Evolutionary conservation across 2,329 filamentous ascomycete species (phyloP).

Genomic region (Thermoascus crustaceus): DNA sequence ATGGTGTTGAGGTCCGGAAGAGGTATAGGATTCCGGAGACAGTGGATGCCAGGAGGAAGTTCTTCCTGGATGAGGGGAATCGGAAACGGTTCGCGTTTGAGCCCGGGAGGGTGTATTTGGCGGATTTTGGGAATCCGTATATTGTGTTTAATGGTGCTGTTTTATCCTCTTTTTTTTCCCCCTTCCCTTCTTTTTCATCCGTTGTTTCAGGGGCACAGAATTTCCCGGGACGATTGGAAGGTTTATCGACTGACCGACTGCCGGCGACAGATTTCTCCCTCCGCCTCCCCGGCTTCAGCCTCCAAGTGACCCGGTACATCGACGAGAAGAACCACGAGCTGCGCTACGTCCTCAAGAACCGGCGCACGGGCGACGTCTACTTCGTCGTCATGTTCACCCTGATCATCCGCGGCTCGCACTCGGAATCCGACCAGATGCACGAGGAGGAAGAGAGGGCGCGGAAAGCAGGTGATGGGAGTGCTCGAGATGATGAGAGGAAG

Average conservation of each 20-base stretch:
- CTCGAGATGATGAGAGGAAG: slow-evolving; percentile 1
- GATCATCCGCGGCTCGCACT: slow-evolving; percentile 37
- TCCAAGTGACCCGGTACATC: slow-evolving; percentile 32
- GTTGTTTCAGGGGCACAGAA: too few species aligned
- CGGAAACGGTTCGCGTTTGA: slow-evolving; percentile 55
- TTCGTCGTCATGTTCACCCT: slow-evolving; percentile 76
- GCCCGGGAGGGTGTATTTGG: slow-evolving; percentile 51
- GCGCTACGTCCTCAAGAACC: slow-evolving; percentile 87
- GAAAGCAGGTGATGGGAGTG: too few species aligned
- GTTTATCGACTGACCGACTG: neutral
- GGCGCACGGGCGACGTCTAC: slow-evolving; percentile 62
- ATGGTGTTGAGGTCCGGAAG: slow-evolving; percentile 41
- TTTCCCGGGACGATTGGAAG: neutral
- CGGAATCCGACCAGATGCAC: too few species aligned
- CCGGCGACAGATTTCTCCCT: slow-evolving; percentile 27
- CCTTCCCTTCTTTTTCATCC: neutral
- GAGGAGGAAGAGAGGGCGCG: too few species aligned
- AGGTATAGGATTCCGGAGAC: slow-evolving; percentile 45
- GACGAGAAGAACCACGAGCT: slow-evolving; percentile 68
- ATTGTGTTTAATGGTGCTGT: slow-evolving; percentile 66
- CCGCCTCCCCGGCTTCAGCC: slow-evolving; percentile 28
- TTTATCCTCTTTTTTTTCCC: neutral
- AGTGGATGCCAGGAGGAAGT: slow-evolving; percentile 50
- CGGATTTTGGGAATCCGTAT: slow-evolving; percentile 85
- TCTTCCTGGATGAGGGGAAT: slow-evolving; percentile 50